Evolutionary conservation across 2,329 filamentous ascomycete species (phyloP).

Genomic region (Phoma sp.): DNA sequence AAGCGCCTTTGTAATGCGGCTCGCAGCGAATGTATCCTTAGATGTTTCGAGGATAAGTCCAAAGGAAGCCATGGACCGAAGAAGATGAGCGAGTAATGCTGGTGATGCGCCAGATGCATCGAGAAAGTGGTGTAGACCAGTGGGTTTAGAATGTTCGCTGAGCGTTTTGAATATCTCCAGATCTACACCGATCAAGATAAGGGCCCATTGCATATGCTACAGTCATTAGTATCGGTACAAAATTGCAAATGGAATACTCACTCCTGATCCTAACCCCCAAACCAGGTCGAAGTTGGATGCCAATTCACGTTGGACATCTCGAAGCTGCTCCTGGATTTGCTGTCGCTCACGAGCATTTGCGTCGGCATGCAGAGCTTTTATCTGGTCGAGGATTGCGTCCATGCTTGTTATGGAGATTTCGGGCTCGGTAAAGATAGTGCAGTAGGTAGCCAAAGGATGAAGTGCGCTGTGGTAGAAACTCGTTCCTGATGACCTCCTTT

Average conservation of each 20-base stretch:
- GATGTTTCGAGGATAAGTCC: constrained; percentile 37
- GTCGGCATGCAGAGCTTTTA: constrained; percentile 27
- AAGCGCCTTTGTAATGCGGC: constrained; percentile 35
- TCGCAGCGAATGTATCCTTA: constrained; percentile 38
- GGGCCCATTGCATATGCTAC: constrained; percentile 27
- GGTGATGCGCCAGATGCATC: constrained; percentile 31
- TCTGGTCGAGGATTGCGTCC: constrained; percentile 28
- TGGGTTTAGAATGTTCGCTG: constrained; percentile 8
- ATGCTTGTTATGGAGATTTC: constrained; percentile 13
- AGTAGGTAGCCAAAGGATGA: background rate
- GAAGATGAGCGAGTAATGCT: constrained; percentile 37
- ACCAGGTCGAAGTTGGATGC: constrained; percentile 33
- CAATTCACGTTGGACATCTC: constrained; percentile 35
- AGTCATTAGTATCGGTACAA: background rate
- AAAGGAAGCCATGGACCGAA: constrained; percentile 43
- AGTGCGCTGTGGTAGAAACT: background rate
- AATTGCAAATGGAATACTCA: background rate
- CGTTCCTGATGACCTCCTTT: background rate
- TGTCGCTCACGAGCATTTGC: constrained; percentile 26
- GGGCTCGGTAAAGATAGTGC: no score
- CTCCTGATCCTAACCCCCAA: constrained; percentile 22
- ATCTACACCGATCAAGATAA: constrained; percentile 30
- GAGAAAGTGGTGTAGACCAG: constrained; percentile 26
- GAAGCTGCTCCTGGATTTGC: constrained; percentile 31
- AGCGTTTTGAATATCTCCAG: constrained; percentile 29